These are phyloP conservation scores for Apium graveolens DNA, from an alignment of 129 eudicot species.

Conservation along the genomic window DNA sequence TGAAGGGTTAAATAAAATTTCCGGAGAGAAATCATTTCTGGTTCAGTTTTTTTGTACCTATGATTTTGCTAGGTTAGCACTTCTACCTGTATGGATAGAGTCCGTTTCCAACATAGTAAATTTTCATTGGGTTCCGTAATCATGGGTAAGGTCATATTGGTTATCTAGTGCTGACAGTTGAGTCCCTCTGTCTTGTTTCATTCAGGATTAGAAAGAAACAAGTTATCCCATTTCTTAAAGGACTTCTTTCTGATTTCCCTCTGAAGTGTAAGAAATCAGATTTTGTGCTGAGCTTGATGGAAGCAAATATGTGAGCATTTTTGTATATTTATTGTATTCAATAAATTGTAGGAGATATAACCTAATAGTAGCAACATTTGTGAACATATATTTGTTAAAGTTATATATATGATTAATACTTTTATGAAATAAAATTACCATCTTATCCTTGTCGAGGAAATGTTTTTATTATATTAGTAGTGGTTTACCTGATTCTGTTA, in stretches of 20 bases:
- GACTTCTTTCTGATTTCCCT: constrained; percentile 72
- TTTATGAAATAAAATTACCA: not conserved
- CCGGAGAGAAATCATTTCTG: constrained; percentile 70
- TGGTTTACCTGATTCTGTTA: not conserved
- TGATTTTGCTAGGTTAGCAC: constrained; percentile 80
- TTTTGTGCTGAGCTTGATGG: constrained; percentile 70
- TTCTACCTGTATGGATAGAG: not conserved
- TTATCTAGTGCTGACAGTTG: not conserved
- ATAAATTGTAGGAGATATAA: not conserved
- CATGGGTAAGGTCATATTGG: not conserved
- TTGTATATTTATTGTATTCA: not conserved
- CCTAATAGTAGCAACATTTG: not conserved
- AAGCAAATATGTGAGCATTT: constrained; percentile 71
- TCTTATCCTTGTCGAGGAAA: not conserved
- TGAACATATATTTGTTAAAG: not conserved
- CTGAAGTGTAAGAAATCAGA: constrained; percentile 74
- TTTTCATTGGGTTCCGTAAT: not conserved
- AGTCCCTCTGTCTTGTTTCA: constrained; percentile 17
- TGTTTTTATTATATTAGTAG: not conserved
- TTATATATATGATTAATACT: not conserved
- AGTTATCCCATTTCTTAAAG: constrained; percentile 72
- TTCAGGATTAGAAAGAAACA: constrained; percentile 65
- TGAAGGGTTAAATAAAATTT: constrained; percentile 53
- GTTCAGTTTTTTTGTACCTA: constrained; percentile 96
- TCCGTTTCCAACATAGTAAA: not conserved